These are phyloP conservation scores for Calonectria pauciramosa DNA, from an alignment of 2,329 filamentous ascomycete genomes.

Conservation along the genomic window DNA sequence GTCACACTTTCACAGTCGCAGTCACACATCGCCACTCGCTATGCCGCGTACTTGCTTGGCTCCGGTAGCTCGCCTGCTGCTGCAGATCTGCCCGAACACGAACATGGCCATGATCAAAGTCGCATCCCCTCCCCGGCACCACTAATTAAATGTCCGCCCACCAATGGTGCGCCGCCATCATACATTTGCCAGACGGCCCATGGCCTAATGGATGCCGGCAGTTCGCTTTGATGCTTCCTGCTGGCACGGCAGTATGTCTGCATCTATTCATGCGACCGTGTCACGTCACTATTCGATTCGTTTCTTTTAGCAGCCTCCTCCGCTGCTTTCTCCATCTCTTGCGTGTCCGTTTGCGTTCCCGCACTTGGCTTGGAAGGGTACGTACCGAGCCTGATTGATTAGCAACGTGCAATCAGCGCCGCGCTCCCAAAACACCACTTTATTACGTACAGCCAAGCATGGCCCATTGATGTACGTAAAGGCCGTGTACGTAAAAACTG, in stretches of 20 bases:
- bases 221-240: slow-evolving; percentile 8
- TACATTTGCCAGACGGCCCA: background rate
- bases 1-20: background rate
- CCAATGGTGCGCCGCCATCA: slow-evolving; percentile 6
- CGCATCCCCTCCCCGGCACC: slow-evolving; percentile 6
- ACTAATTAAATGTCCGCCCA: slow-evolving; percentile 5
- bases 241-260: slow-evolving; percentile 5
- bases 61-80: background rate
- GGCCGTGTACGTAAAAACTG: slow-evolving; percentile 21
- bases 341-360: background rate
- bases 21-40: slow-evolving; percentile 10
- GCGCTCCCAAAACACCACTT: slow-evolving; percentile 6
- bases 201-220: slow-evolving; percentile 8
- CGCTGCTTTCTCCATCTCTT: background rate
- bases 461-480: slow-evolving; percentile 26
- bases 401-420: slow-evolving; percentile 7
- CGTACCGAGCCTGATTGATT: background rate
- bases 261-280: slow-evolving; percentile 12
- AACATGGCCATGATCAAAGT: background rate
- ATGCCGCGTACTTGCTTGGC: slow-evolving; percentile 4
- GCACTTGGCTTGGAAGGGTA: background rate
- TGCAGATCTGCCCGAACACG: slow-evolving; percentile 14
- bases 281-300: slow-evolving; percentile 5
- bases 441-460: slow-evolving; percentile 27
- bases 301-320: background rate